phyloP scores from a whole-genome alignment of 2,329 filamentous ascomycete genomes.

The Penicillium griseofulvum region DNA sequence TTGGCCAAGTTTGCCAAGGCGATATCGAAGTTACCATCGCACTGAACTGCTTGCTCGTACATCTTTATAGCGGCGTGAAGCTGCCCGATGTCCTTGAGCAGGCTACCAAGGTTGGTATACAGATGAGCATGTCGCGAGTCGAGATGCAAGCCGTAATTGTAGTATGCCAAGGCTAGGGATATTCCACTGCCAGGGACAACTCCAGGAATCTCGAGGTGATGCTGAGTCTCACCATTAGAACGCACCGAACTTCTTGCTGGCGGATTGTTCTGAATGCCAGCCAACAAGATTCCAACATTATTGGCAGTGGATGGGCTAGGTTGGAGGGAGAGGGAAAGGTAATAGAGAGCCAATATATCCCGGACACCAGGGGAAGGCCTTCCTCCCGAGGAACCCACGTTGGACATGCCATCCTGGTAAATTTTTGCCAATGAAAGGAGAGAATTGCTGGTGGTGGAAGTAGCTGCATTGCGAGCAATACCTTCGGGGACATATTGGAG shows the following conservation, averaged over 20 bases:
- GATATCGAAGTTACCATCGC: conserved; percentile 94
- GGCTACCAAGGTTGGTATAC: conserved; percentile 91
- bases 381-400: conserved; percentile 54
- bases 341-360: conserved; percentile 92
- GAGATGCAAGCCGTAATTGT: conserved; percentile 86
- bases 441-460: conserved; percentile 94
- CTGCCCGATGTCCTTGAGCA: conserved; percentile 95
- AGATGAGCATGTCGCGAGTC: conserved; percentile 90
- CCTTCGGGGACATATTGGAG: conserved; percentile 69
- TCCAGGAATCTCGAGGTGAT: conserved; percentile 64
- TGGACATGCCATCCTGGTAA: conserved; percentile 92
- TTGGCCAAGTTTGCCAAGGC: conserved; percentile 95
- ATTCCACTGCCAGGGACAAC: conserved; percentile 83
- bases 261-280: conserved; percentile 76
- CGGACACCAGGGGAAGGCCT: conserved; percentile 73
- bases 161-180: conserved; percentile 84
- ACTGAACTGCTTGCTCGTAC: conserved; percentile 92
- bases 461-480: conserved; percentile 70
- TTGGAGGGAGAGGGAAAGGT: conserved; percentile 88
- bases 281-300: conserved; percentile 95
- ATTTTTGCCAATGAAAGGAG: conserved; percentile 94
- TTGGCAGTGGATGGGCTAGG: conserved; percentile 97
- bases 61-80: conserved; percentile 88
- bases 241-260: conserved; percentile 41
- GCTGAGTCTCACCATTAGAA: conserved; percentile 37